Evolutionary conservation across 495 filamentous ascomycete species (phyloP).

Genomic region (Neurospora terricola): DNA sequence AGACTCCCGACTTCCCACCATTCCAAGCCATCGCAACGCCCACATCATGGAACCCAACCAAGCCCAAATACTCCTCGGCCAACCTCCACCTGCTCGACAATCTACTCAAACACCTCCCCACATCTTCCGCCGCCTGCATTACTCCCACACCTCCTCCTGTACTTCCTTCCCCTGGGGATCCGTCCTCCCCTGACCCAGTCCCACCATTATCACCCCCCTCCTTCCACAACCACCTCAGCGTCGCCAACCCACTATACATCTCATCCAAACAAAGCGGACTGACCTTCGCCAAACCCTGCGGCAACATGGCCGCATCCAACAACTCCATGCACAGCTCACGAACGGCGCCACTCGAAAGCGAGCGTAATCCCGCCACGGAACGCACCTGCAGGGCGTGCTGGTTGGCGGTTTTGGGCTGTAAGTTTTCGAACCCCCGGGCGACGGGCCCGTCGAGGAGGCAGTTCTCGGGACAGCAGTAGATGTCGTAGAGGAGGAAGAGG

Average conservation of each 20-base stretch:
- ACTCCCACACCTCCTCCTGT: neutral
- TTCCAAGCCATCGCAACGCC: conserved; percentile 6
- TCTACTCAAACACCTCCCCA: conserved; percentile 2
- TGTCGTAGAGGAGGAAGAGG: conserved; percentile 12
- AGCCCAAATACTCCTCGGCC: conserved; percentile 11
- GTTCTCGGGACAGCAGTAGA: conserved; percentile 19
- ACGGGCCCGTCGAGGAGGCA: conserved; percentile 7
- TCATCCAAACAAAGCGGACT: conserved; percentile 16
- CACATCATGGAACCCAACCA: conserved; percentile 13
- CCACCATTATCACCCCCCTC: conserved; percentile 10
- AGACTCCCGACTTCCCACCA: neutral
- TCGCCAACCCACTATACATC: conserved; percentile 13
- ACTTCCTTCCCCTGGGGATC: neutral
- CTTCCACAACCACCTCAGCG: conserved; percentile 19
- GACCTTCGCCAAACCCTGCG: neutral
- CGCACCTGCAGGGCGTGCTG: conserved; percentile 8
- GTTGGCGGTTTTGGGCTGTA: neutral
- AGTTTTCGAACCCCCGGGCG: neutral
- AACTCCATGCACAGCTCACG: conserved; percentile 12
- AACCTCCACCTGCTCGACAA: conserved; percentile 12
- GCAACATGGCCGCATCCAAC: conserved; percentile 11
- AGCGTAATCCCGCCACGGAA: conserved; percentile 7
- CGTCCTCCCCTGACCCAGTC: neutral
- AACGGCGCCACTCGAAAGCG: neutral
- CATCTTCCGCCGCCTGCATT: conserved; percentile 6